phyloP scores from a whole-genome alignment of 495 filamentous ascomycete genomes.

The Lindgomyces ingoldianus region DNA sequence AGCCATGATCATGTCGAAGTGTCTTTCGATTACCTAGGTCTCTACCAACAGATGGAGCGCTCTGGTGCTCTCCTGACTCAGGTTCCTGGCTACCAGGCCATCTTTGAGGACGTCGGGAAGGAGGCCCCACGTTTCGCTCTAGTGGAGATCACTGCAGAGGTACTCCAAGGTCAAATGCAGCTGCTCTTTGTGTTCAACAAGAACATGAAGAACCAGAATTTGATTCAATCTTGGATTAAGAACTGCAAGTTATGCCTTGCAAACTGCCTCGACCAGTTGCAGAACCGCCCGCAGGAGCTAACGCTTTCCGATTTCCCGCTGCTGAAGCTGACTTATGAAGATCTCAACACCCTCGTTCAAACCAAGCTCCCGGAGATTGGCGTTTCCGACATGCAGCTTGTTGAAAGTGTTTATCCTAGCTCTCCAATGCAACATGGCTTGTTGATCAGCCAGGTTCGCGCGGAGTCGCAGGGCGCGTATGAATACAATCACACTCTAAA shows the following conservation, averaged over 20 bases:
- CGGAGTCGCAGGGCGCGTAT: slow-evolving; percentile 18
- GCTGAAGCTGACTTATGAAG: slow-evolving; percentile 10
- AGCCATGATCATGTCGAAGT: slow-evolving; percentile 24
- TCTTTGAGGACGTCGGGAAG: slow-evolving; percentile 27
- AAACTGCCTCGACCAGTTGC: slow-evolving; percentile 11
- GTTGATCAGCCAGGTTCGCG: slow-evolving; percentile 19
- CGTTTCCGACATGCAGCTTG: slow-evolving; percentile 4
- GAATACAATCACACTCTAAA: slow-evolving; percentile 30
- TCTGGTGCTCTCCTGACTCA: slow-evolving; percentile 20
- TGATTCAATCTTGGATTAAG: slow-evolving; percentile 23
- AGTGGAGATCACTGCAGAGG: slow-evolving; percentile 26
- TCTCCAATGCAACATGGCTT: slow-evolving; percentile 31
- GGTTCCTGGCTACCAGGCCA: slow-evolving; percentile 25
- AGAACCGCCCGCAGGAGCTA: slow-evolving; percentile 16
- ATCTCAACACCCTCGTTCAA: slow-evolving; percentile 11
- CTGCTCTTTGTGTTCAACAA: slow-evolving; percentile 26
- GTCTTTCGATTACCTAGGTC: slow-evolving; percentile 26
- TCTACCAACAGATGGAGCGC: slow-evolving; percentile 32
- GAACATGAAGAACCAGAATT: slow-evolving; percentile 27
- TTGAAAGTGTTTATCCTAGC: slow-evolving; percentile 25
- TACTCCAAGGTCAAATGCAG: slow-evolving; percentile 23
- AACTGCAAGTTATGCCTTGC: slow-evolving; percentile 6
- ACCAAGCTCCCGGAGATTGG: slow-evolving; percentile 24
- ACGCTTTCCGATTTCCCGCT: slow-evolving; percentile 27
- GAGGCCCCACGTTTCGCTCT: slow-evolving; percentile 25